Base-by-base conservation (phyloP, 805 yeast genomes). In the Blastobotrys robertii region DNA sequence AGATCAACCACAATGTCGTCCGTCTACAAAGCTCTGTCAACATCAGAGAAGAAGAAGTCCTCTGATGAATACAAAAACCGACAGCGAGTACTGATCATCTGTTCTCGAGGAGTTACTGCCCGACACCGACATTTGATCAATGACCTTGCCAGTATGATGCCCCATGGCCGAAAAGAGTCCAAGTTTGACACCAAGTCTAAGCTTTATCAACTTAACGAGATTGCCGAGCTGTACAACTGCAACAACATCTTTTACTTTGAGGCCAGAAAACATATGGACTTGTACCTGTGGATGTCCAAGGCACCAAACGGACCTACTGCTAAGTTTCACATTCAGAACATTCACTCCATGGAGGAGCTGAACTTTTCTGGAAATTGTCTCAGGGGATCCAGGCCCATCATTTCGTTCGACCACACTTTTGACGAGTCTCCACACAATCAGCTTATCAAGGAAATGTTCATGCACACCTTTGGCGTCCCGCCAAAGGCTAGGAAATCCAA, bases 241-340 rank as follows among this genome's bases (percentile, higher is more conserved):
- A 92, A 92, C 67, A 92, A 92, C 61, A 76, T 92, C 52, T 69
- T 87, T 61, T 92, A 83, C 62, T 92, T 92, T 62, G 98, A 92
- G 66, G 85, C 95, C 43, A 81, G 97, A 68, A 92, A 92, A 65
- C 97, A 90, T 66, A 84, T 79, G 64, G 98, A 92, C 66, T 76
- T 92, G 57, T 92, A 92, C 63, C 64, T 92, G 63, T 92, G 97
- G 95, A 63, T 92, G 50, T 77, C 96, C 30, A 90, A 92, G 65
- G 92, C 97, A 25, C 98, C 98, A 35, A 90, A 92, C 62, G 98
- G 98, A 1, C 98, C 98, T 46, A 90, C 97, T 16, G 68, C 84
- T 56, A 92, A 92, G 65, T 90, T 92, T 64, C 92, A 82, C 60
- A 74, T 92, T 46, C 96, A 90, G 66, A 92, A 92, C 65, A 72